Evolutionary conservation across 345 rosid genomes (phyloP).

Genomic region (Eucalyptus decipiens): DNA sequence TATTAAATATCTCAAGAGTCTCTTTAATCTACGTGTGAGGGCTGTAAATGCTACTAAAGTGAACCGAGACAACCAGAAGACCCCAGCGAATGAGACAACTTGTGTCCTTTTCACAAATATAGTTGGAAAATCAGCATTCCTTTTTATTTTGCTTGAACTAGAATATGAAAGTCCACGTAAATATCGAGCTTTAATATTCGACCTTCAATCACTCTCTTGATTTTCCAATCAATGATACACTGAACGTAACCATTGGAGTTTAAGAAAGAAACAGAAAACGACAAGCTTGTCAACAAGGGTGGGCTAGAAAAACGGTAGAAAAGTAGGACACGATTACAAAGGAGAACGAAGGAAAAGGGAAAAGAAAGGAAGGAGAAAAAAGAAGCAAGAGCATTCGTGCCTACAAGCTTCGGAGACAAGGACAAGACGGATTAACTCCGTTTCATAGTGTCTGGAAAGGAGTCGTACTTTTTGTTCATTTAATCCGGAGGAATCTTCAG

Average conservation of each 20-base stretch:
- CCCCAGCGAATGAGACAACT: background rate
- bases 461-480: background rate
- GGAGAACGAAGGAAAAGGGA: background rate
- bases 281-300: background rate
- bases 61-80: background rate
- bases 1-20: background rate
- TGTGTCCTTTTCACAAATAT: background rate
- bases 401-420: background rate
- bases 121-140: background rate
- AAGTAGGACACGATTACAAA: background rate
- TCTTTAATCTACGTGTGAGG: background rate
- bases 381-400: background rate
- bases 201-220: background rate
- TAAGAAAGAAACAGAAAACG: background rate
- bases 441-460: background rate
- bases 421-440: background rate
- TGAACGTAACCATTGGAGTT: background rate
- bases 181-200: background rate
- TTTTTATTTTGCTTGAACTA: background rate
- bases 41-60: background rate
- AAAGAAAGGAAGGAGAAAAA: background rate
- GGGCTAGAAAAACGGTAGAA: background rate
- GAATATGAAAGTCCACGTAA: background rate
- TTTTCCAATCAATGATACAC: background rate
- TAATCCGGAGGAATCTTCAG: background rate